Evolutionary conservation across 345 rosid genomes (phyloP).

Genomic region (Melastoma malabathricum): DNA sequence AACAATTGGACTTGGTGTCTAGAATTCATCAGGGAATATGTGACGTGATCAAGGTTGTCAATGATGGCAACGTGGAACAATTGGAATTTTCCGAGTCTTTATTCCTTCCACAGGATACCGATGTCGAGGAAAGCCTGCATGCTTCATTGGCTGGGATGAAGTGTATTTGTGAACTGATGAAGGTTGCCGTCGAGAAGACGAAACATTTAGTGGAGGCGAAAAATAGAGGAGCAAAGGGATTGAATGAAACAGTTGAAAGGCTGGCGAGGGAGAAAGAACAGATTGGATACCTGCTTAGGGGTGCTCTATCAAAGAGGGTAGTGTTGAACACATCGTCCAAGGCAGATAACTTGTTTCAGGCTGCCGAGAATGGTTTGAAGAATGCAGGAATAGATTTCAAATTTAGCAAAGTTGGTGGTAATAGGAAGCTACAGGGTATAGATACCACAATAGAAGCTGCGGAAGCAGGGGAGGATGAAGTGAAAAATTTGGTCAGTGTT

Average conservation of each 20-base stretch:
- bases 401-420: constrained; percentile 32
- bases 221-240: constrained; percentile 40
- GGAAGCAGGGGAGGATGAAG: constrained; percentile 60
- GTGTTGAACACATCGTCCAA: constrained; percentile 39
- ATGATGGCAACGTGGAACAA: constrained; percentile 42
- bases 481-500: constrained; percentile 58
- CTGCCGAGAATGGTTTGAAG: constrained; percentile 76
- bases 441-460: constrained; percentile 16
- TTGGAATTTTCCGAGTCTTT: constrained; percentile 69
- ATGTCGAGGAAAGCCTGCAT: constrained; percentile 69
- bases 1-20: constrained; percentile 75
- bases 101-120: constrained; percentile 77
- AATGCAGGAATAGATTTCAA: constrained; percentile 64
- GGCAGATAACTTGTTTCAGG: constrained; percentile 54
- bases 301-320: constrained; percentile 75
- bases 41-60: constrained; percentile 44
- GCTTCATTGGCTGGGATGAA: constrained; percentile 94
- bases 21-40: constrained; percentile 62
- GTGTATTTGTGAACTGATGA: constrained; percentile 56
- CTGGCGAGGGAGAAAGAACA: constrained; percentile 84
- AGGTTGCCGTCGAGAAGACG: constrained; percentile 48
- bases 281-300: constrained; percentile 69
- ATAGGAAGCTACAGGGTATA: constrained; percentile 22
- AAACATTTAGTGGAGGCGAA: constrained; percentile 53
- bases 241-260: constrained; percentile 56